Conservation (phyloP, 352 stramenopile species). For the Phytophthora aleatoria region DNA sequence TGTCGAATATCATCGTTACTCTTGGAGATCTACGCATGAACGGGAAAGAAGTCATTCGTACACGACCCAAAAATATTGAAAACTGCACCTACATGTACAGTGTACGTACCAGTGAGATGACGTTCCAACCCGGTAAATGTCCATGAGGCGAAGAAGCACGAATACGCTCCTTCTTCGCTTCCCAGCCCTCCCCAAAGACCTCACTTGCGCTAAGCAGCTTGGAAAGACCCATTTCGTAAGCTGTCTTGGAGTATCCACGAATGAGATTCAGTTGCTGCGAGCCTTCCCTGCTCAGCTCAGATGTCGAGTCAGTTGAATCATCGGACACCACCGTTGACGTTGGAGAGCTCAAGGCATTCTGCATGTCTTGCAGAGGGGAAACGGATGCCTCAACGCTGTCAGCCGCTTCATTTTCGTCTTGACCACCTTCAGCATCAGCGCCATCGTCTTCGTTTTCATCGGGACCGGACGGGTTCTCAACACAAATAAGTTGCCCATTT, state of each 20-base stretch:
- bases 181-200: slow-evolving; percentile 94
- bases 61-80: neutral
- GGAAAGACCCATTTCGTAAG: slow-evolving; percentile 70
- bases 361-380: slow-evolving; percentile 10
- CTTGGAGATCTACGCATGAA: slow-evolving; percentile 91
- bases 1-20: slow-evolving; percentile 97
- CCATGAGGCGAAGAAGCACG: slow-evolving; percentile 86
- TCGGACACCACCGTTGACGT: slow-evolving; percentile 10
- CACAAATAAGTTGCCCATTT: slow-evolving; percentile 60
- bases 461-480: slow-evolving; percentile 36
- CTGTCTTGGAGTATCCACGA: slow-evolving; percentile 56
- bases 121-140: slow-evolving; percentile 89
- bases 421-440: slow-evolving; percentile 15
- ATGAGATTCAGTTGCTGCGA: slow-evolving; percentile 46
- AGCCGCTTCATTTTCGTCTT: slow-evolving; percentile 8
- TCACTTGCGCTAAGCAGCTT: slow-evolving; percentile 63
- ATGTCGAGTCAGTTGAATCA: slow-evolving; percentile 31
- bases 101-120: slow-evolving; percentile 83
- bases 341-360: slow-evolving; percentile 20
- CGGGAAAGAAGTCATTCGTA: neutral
- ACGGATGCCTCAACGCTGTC: slow-evolving; percentile 5
- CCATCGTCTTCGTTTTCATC: slow-evolving; percentile 48
- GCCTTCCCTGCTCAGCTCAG: slow-evolving; percentile 15
- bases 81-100: neutral
- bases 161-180: slow-evolving; percentile 93